Evolutionary conservation across 2,329 filamentous ascomycete genomes (phyloP).

Genomic region (Alternaria conjuncta): DNA sequence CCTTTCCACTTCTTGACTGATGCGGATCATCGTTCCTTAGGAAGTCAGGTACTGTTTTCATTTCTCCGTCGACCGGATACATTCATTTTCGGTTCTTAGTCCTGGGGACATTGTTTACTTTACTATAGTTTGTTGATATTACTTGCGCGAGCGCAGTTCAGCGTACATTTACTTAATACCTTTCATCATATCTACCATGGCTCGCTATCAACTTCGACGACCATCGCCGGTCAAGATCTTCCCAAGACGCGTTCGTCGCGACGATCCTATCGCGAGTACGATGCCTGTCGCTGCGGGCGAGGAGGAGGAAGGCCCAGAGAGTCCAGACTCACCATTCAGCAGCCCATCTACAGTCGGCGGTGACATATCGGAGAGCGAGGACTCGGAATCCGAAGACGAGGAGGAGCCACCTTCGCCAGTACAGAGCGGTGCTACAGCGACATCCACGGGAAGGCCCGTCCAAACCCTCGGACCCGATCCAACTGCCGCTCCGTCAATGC

Average conservation of each 20-base stretch:
- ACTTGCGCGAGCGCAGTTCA: slow-evolving; percentile 10
- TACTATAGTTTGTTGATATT: slow-evolving; percentile 5
- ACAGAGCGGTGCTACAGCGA: slow-evolving; percentile 1
- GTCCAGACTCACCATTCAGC: slow-evolving; percentile 30
- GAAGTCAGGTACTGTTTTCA: slow-evolving; percentile 28
- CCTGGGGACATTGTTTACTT: slow-evolving; percentile 33
- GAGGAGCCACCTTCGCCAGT: slow-evolving; percentile 16
- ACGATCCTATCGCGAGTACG: slow-evolving; percentile 21
- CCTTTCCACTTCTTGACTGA: slow-evolving; percentile 22
- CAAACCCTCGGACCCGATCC: slow-evolving; percentile 3
- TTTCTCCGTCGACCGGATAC: slow-evolving; percentile 42
- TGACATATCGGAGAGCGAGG: slow-evolving; percentile 3
- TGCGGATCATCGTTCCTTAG: slow-evolving; percentile 13
- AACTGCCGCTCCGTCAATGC: background rate
- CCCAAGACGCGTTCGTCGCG: slow-evolving; percentile 24
- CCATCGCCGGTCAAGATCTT: slow-evolving; percentile 35
- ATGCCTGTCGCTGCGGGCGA: slow-evolving; percentile 4
- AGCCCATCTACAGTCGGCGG: slow-evolving; percentile 15
- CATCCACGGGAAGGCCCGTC: background rate
- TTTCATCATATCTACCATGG: slow-evolving; percentile 25
- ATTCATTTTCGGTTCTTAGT: slow-evolving; percentile 31
- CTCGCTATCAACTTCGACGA: slow-evolving; percentile 34
- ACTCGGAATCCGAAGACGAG: slow-evolving; percentile 20
- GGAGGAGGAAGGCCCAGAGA: slow-evolving; percentile 24
- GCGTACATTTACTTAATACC: slow-evolving; percentile 16